Evolutionary conservation across 2,329 filamentous ascomycete genomes (phyloP).

Genomic region (Aspergillus caelatus): DNA sequence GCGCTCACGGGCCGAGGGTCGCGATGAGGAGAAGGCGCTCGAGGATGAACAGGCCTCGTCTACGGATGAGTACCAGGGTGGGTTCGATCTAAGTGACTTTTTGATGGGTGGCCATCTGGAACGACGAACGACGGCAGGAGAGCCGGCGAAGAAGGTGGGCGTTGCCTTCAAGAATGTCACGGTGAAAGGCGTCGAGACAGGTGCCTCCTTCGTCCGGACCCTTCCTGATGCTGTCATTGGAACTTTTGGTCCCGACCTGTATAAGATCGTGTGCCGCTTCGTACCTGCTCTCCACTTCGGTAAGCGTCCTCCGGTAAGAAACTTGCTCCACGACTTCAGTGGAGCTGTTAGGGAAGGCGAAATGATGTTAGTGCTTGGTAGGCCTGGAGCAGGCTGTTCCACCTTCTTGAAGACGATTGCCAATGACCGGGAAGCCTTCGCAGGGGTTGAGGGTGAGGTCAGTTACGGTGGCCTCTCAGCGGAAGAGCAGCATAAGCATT

Average conservation of each 20-base stretch:
- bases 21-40: constrained; percentile 50
- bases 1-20: constrained; percentile 26
- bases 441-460: constrained; percentile 68
- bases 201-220: constrained; percentile 70
- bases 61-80: constrained; percentile 34
- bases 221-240: constrained; percentile 74
- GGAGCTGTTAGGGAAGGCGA: constrained; percentile 69
- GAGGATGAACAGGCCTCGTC: constrained; percentile 39
- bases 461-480: constrained; percentile 73
- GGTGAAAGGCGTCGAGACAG: constrained; percentile 70
- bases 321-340: constrained; percentile 67
- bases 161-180: constrained; percentile 76
- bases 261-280: constrained; percentile 61
- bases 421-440: constrained; percentile 69
- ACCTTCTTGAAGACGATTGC: constrained; percentile 77
- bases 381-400: constrained; percentile 73
- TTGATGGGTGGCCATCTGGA: constrained; percentile 76
- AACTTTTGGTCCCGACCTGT: constrained; percentile 80
- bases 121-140: constrained; percentile 65
- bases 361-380: constrained; percentile 73
- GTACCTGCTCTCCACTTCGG: constrained; percentile 55
- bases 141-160: constrained; percentile 74
- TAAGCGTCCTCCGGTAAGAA: constrained; percentile 53
- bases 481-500: constrained; percentile 67
- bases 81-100: constrained; percentile 71